Base-by-base conservation (phyloP, 2,329 filamentous ascomycete species). In the Trichoderma pleuroti region DNA sequence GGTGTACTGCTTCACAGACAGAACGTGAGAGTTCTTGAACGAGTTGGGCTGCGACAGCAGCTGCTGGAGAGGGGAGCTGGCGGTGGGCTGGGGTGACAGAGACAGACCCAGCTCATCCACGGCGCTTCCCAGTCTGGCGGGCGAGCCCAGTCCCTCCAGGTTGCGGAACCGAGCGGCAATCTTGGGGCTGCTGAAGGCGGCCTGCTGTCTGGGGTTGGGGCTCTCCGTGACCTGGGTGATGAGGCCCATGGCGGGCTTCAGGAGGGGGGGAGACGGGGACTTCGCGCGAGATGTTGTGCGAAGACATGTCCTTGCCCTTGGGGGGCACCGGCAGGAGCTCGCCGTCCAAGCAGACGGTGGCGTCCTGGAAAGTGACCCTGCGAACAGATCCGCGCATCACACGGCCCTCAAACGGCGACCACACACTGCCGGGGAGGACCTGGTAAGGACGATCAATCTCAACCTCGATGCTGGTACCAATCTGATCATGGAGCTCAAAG, bases 1-100 rank as follows among this genome's bases (percentile, higher is more conserved):
- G 62, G 86, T 91, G 84, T 98, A 97, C 79, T 97, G 92, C 78
- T 92, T 92, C 75, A 99, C 96, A 0, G 95, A 98, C 61, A 98
- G 85, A 60, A 99, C 92, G 77, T 98, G 93, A 74, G 93, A 90
- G 76, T 93, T 90, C 83, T 94, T 97, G 87, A 98, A 98, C 0
- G 91, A 88, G 3, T 94, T 97, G 68, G 85, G 81, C 75, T 88
- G 90, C 32, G 91, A 87, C 26, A 98, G 85, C 59, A 98, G 86
- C 72, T 93, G 87, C 62, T 88, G 85, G 36, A 98, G 83, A 6
- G 90, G 88, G 39, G 91, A 85, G 71, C 86, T 86, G 24, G 86
- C 85, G 7, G 85, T 81, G 26, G 86, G 83, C 68, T 87, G 84
- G 68, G 84, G 76, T 34, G 86, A 84, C 42, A 85, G 77, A 6